Evolutionary conservation across 2,329 filamentous ascomycete species (phyloP), one percentile per base, ranked within the genome.

Genomic region (Phyllosticta ampelicida): DNA sequence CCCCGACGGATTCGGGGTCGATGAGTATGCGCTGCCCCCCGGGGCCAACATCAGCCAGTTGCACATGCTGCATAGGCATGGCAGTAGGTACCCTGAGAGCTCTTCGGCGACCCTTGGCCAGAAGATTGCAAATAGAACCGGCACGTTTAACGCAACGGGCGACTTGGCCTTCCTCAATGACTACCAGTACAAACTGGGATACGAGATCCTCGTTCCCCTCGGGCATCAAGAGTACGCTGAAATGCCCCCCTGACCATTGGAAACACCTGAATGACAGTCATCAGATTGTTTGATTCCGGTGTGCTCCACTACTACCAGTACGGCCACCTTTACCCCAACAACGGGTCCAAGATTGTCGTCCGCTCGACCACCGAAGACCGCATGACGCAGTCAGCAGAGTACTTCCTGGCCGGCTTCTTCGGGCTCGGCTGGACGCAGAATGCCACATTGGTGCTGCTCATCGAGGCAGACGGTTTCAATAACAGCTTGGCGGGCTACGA

Each of bases 381-480:
- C 21, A 90, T 90, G 87, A 75, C 86, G 20, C 85, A 90, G 68
- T 86, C 80, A 48, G 86, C 86, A 2, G 86, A 90, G 70, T 86
- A 90, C 70, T 90, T 89, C 71, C 73, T 90, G 67, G 85, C 86
- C 5, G 87, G 87, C 0, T 90, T 90, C 74, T 90, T 90, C 66
- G 87, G 87, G 0, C 77, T 89, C 0, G 80, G 86, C 52, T 90
- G 86, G 86, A 78, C 83, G 1, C 78, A 83, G 28, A 87, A 89
- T 66, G 86, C 80, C 6, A 88, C 84, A 0, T 78, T 89, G n/a
- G 83, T 89, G 64, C 77, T 87, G 13, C 84, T 86, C 10, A 87
- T 89, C 48, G 87, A 90, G 65, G 72, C 76, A 16, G 65, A 67
- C 1, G 75, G 75, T 1, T 86, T 81, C 69, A 90, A 90, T 71